Evolutionary conservation across 768 basidiomycete species (phyloP).

Genomic region (Gelatoporia subvermispora): DNA sequence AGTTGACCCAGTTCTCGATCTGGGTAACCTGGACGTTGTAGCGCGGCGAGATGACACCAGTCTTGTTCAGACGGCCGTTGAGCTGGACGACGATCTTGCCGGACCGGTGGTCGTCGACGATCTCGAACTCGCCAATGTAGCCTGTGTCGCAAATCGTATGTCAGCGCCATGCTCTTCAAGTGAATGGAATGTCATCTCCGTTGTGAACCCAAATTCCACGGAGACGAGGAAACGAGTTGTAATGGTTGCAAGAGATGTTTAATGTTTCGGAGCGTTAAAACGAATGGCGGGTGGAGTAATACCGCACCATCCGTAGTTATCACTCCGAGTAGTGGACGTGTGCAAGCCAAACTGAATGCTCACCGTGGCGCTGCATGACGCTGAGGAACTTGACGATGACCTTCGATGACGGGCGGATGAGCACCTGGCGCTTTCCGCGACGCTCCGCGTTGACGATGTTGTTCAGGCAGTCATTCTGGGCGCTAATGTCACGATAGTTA

Average conservation of each 20-base stretch:
- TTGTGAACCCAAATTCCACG: conserved; percentile 49
- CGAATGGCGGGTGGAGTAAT: conserved; percentile 56
- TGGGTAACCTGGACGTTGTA: conserved; percentile 93
- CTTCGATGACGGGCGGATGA: conserved; percentile 95
- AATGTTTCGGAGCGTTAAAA: conserved; percentile 83
- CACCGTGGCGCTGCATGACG: conserved; percentile 99
- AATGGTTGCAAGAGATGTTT: conserved; percentile 49
- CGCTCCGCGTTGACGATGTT: conserved; percentile 99
- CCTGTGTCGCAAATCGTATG: conserved; percentile 39
- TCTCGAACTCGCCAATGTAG: conserved; percentile 98
- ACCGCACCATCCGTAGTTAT: conserved; percentile 83
- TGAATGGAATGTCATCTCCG: conserved; percentile 42
- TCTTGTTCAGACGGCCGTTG: conserved; percentile 98
- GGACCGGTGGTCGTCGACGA: conserved; percentile 97
- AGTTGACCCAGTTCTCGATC: conserved; percentile 96
- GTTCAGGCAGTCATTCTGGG: conserved; percentile 74
- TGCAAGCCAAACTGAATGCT: conserved; percentile 26
- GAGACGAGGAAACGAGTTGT: conserved; percentile 42
- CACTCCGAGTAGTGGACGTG: conserved; percentile 48
- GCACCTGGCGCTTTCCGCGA: conserved; percentile 98
- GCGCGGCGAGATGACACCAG: conserved; percentile 99
- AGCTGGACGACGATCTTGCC: conserved; percentile 98
- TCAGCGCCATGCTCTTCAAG: neutral
- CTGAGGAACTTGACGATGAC: conserved; percentile 96
- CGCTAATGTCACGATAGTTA: neutral